phyloP scores from a whole-genome alignment of 2,329 filamentous ascomycete genomes.

The Trichoderma aggressivum region DNA sequence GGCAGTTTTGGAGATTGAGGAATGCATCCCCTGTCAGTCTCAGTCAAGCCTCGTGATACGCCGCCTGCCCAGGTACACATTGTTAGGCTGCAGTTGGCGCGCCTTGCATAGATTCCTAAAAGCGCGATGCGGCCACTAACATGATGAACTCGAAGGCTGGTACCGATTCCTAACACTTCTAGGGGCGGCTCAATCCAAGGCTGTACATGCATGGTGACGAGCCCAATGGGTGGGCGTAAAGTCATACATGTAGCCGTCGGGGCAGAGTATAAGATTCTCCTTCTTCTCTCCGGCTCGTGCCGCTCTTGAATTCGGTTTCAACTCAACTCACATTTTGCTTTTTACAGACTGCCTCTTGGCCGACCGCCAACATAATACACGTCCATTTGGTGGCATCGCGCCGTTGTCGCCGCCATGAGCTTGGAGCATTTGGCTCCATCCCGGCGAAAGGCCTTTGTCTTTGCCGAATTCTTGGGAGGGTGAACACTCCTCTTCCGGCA shows the following conservation, averaged over 20 bases:
- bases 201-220: background rate
- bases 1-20: background rate
- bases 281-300: background rate
- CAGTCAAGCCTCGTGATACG: background rate
- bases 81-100: background rate
- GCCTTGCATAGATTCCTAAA: background rate
- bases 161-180: background rate
- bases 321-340: fast-evolving
- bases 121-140: background rate
- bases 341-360: background rate
- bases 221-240: background rate
- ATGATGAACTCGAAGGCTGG: background rate
- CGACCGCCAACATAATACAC: background rate
- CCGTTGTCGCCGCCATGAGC: background rate
- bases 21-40: background rate
- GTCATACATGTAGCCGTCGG: background rate
- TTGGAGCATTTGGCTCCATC: background rate
- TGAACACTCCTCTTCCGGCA: background rate
- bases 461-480: fast-evolving
- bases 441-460: background rate
- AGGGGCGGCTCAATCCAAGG: background rate
- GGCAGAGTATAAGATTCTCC: background rate
- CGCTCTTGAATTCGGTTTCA: background rate
- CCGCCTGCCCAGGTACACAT: background rate
- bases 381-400: background rate